phyloP scores from a whole-genome alignment of 2,329 filamentous ascomycete genomes.

The Pseudogymnoascus sp. region DNA sequence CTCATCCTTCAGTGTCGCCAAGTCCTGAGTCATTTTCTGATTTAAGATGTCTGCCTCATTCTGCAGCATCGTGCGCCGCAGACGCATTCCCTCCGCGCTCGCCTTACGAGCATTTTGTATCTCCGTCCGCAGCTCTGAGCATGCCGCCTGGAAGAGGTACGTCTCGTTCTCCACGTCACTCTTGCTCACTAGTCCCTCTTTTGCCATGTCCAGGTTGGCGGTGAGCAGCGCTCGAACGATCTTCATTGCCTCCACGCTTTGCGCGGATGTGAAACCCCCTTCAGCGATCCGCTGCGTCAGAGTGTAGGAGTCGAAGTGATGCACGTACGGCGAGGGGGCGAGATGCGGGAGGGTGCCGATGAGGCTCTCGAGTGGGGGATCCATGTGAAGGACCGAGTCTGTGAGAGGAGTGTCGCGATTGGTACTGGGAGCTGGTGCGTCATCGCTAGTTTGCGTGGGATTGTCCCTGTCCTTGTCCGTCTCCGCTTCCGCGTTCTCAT shows the following conservation, averaged over 20 bases:
- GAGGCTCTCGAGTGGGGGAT: slow-evolving; percentile 32
- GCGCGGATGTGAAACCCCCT: slow-evolving; percentile 62
- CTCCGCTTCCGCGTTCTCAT: not conserved
- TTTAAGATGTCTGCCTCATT: slow-evolving; percentile 91
- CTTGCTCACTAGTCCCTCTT: slow-evolving; percentile 74
- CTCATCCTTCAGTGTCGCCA: slow-evolving; percentile 73
- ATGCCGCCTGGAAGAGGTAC: slow-evolving; percentile 90
- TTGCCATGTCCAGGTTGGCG: slow-evolving; percentile 72
- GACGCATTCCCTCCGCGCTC: slow-evolving; percentile 71
- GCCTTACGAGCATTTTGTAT: slow-evolving; percentile 68
- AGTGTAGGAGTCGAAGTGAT: slow-evolving; percentile 93
- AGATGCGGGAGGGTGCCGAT: slow-evolving; percentile 52
- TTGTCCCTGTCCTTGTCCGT: slow-evolving; percentile 9
- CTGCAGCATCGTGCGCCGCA: slow-evolving; percentile 77
- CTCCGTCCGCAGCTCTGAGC: slow-evolving; percentile 82
- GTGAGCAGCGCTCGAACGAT: slow-evolving; percentile 70
- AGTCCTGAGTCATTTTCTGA: slow-evolving; percentile 77
- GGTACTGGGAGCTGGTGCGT: slow-evolving; percentile 21
- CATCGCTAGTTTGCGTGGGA: slow-evolving; percentile 11
- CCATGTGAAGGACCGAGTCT: slow-evolving; percentile 29
- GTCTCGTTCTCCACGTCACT: slow-evolving; percentile 90
- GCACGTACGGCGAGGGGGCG: slow-evolving; percentile 70
- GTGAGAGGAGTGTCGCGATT: slow-evolving; percentile 8
- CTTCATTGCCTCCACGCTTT: slow-evolving; percentile 87
- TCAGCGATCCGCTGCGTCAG: slow-evolving; percentile 71